Base-by-base conservation (phyloP, 2,329 filamentous ascomycete genomes). In the Stagonosporopsis chrysanthemi region DNA sequence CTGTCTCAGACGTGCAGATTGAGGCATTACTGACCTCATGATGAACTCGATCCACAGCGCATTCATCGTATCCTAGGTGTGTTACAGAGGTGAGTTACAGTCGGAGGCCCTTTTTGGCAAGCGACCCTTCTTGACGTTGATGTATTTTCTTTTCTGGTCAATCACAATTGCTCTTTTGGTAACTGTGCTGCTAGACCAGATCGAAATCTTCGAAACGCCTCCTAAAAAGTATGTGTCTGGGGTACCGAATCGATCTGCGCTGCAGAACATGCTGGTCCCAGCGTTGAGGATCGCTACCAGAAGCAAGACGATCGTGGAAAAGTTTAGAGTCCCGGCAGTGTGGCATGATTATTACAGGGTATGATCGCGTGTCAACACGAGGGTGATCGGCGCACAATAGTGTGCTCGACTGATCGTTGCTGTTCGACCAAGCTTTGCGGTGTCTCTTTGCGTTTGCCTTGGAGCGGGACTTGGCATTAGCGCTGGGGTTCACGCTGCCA, bases 191-290 rank as follows among this genome's bases (percentile, higher is more conserved):
- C 3, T 8, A 14, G 35, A 17, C 8, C 26, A 15, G 19, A 15
- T 9, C 40, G 31, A 45, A n/a, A 29, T 14, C 9, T 14, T 6
- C 19, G 23, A 43, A 38, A 40, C 29, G 17, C 22, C 22, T 31
- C n/a, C 35, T 29, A 6, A n/a, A 6, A 14, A 23, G 9, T 26
- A 40, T 39, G 41, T 15, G 17, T 26, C 28, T 41, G 45, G 46
- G 33, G 38, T 54, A 19, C 51, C 44, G 52, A 15, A 7, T 12
- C 12, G 44, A 54, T 54, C 44, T 54, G 52, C 52, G 31, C 31
- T 24, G 23, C 23, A 46, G 8, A 38, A 43, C 29, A 28, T 55
- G 45, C 44, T 17, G 40, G 52, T 24, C 22, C 39, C 15, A 38
- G 26, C n/a, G 24, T 19, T 40, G 11, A 26, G 33, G 39, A 48